phyloP scores from a whole-genome alignment of 257 asterid genomes.

The Osmanthus fragrans region DNA sequence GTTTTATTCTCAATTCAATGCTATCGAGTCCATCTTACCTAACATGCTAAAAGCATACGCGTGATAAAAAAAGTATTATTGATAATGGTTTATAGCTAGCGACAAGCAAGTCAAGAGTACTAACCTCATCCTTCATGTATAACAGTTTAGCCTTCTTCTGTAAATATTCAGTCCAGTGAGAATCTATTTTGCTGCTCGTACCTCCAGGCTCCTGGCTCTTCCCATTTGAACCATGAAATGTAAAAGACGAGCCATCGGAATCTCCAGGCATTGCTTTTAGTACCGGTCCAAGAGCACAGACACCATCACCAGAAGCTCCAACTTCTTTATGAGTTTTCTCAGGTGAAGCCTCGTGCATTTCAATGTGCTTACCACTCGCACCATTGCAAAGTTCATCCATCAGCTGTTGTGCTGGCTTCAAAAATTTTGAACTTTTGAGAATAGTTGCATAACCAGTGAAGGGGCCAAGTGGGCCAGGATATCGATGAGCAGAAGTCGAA shows the following conservation, averaged over 20 bases:
- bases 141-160: slow-evolving; percentile 45
- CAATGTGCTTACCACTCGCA: slow-evolving; percentile 28
- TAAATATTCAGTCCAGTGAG: slow-evolving; percentile 31
- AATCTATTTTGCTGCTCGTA: slow-evolving; percentile 18
- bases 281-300: slow-evolving; percentile 18
- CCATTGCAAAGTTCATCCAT: slow-evolving; percentile 60
- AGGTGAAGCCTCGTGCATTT: neutral
- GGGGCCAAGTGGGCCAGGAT: slow-evolving; percentile 74
- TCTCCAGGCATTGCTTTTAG: slow-evolving; percentile 23
- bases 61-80: neutral
- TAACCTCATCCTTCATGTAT: slow-evolving; percentile 51
- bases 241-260: slow-evolving; percentile 25
- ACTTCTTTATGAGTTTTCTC: slow-evolving; percentile 27
- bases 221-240: slow-evolving; percentile 17
- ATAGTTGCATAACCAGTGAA: slow-evolving; percentile 80
- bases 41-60: neutral
- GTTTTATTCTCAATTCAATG: neutral
- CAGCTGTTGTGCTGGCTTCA: slow-evolving; percentile 67
- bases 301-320: slow-evolving; percentile 32
- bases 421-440: slow-evolving; percentile 55
- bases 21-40: neutral
- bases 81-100: neutral
- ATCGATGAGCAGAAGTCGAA: slow-evolving; percentile 35
- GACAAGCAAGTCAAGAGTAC: slow-evolving; percentile 13
- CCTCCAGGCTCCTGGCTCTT: slow-evolving; percentile 22